Percentiles rank a stretch among this genome's conserved stretches.
Evolutionary conservation across 306 rosid species (phyloP).

Genomic region (Quercus alba): DNA sequence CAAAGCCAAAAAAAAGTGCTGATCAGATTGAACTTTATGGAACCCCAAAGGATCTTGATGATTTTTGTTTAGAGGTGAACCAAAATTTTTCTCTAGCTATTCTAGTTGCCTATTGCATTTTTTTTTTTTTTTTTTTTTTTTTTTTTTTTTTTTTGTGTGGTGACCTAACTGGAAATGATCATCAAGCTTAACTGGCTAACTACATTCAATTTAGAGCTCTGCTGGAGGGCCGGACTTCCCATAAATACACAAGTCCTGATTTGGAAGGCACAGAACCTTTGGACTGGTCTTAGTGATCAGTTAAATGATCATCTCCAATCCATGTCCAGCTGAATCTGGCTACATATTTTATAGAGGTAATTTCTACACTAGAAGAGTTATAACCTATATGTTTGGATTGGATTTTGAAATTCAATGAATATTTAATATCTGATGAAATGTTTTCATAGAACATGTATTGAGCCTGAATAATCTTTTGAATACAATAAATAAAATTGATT

Average conservation of each 20-base stretch:
- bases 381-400: too few species aligned
- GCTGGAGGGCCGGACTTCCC: conserved; percentile 83
- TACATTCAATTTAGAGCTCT: conserved; percentile 91
- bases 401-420: too few species aligned
- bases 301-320: conserved; percentile 70
- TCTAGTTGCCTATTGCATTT: conserved; percentile 11
- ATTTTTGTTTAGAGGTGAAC: conserved; percentile 80
- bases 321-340: too few species aligned
- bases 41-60: conserved; percentile 72
- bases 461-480: too few species aligned
- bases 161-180: conserved; percentile 19
- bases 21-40: conserved; percentile 88
- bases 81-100: conserved; percentile 13
- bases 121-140: neutral
- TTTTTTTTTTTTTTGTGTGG: neutral
- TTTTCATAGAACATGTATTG: too few species aligned
- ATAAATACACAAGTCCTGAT: conserved; percentile 85
- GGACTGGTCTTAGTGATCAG: conserved; percentile 98
- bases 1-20: conserved; percentile 64
- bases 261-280: conserved; percentile 97
- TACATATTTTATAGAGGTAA: too few species aligned
- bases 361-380: too few species aligned
- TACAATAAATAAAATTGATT: too few species aligned
- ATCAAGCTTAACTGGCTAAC: conserved; percentile 89
- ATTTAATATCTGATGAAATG: too few species aligned